Evolutionary conservation across 495 filamentous ascomycete genomes (phyloP), one percentile per base, ranked within the genome.

Genomic region (Neurospora tetrasperma): DNA sequence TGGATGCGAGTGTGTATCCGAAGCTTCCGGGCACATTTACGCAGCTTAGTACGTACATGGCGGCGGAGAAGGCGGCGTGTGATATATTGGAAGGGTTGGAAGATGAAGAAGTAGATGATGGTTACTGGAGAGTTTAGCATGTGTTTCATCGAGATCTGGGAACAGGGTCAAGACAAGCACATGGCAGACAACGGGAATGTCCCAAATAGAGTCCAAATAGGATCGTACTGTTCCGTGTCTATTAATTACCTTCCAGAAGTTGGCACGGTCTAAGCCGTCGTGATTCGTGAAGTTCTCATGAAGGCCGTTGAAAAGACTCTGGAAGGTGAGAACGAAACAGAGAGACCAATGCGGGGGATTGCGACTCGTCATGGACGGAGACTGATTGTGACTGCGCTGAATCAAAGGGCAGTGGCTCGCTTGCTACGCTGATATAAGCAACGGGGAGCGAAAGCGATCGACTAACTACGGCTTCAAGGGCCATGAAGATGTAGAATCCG

Each of bases 1-100:
- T 91, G 0, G 90, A 91, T 80, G 89, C 88, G 16, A 76, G 74
- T 41, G 84, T 86, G 7, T 90, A 85, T 71, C 88, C 88, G 4
- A 80, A 81, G 74, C 88, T 88, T 68, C 88, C 88, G 12, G 89
- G 89, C 0, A 84, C 84, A 11, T 90, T 86, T 71, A 85, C 86
- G 35, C 82, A 79, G 0, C 72, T 87, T 16, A 81, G 86, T 0
- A 89, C 87, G 12, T 89, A 87, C 46, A 86, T 90, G 81, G 81
- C 88, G 20, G 86, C 83, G 39, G 89, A 91, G 81, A 91, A 90
- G 82, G 89, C 89, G 10, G 80, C 80, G 2, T 76, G 75, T 38
- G 80, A 79, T 42, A 81, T 81, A 27, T 43, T 78, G 70, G 42
- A n/a, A 8, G 75, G 46, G 42, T 14, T 72, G 68, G 68, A 46